Percentiles rank a stretch among this genome's conserved stretches.
Evolutionary conservation across 306 rosid species (phyloP).

Genomic region (Citrullus amarus): DNA sequence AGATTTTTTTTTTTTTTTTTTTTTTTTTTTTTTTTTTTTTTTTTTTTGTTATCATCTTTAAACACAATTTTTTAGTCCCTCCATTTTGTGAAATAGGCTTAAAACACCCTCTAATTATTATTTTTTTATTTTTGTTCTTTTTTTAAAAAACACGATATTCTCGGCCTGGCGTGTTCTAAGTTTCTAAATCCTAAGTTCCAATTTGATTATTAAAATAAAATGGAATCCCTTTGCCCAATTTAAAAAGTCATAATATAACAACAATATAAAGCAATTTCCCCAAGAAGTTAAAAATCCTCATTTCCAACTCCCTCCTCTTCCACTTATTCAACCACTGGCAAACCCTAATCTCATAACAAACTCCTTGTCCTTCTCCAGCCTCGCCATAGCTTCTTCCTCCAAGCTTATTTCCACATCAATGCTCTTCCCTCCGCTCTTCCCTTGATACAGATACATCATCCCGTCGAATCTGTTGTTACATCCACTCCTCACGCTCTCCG

Average conservation of each 20-base stretch:
- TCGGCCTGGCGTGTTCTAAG: no score
- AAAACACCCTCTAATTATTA: no score
- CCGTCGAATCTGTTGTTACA: slow-evolving; percentile 83
- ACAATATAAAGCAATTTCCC: background rate
- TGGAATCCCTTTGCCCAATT: background rate
- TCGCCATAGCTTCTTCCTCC: slow-evolving; percentile 56
- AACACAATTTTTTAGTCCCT: no score
- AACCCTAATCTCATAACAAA: slow-evolving; percentile 33
- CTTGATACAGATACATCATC: slow-evolving; percentile 76
- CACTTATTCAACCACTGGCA: background rate
- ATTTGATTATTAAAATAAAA: background rate
- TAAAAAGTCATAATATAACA: background rate
- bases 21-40: no score
- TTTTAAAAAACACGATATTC: no score
- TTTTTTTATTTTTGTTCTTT: no score
- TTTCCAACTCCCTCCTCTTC: background rate
- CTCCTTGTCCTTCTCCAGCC: slow-evolving; percentile 57
- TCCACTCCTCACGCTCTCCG: slow-evolving; percentile 85
- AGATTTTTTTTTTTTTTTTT: background rate
- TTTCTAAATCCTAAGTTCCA: no score
- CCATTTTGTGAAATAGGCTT: no score
- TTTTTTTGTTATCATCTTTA: no score
- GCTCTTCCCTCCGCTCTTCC: slow-evolving; percentile 85
- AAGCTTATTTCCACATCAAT: slow-evolving; percentile 82
- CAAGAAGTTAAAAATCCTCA: background rate